These are phyloP conservation scores for Carallia pectinifolia DNA, from an alignment of 345 rosid genomes.

Conservation along the genomic window DNA sequence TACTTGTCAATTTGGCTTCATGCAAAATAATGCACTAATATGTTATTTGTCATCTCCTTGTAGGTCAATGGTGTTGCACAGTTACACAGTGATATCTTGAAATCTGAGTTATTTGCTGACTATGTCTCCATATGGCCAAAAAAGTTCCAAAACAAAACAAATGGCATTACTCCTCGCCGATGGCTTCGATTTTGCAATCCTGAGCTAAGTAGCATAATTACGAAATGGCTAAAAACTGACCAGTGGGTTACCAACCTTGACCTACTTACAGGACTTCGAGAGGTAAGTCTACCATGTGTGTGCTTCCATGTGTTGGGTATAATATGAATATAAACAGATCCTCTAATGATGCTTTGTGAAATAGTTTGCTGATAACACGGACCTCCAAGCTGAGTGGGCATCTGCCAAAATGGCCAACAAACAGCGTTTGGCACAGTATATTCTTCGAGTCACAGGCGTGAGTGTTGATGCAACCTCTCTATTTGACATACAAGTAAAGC, in stretches of 20 bases:
- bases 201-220: constrained; percentile 88
- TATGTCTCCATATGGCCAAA: constrained; percentile 90
- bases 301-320: not conserved
- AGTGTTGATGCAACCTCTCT: constrained; percentile 75
- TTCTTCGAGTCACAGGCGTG: constrained; percentile 73
- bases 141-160: constrained; percentile 94
- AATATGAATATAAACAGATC: not conserved
- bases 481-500: constrained; percentile 96
- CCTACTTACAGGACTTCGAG: constrained; percentile 75
- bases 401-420: constrained; percentile 91
- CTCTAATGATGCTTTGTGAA: constrained; percentile 28
- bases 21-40: not conserved
- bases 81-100: constrained; percentile 90
- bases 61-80: constrained; percentile 99
- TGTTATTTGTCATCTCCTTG: constrained; percentile 10
- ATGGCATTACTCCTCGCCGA: constrained; percentile 95
- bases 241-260: constrained; percentile 87
- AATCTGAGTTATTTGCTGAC: constrained; percentile 84
- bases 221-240: constrained; percentile 88
- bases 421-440: constrained; percentile 68
- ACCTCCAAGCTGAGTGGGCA: constrained; percentile 85
- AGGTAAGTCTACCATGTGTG: constrained; percentile 41
- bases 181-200: constrained; percentile 98
- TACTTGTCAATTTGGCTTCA: not conserved
- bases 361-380: constrained; percentile 76